Conservation (phyloP, 2,329 filamentous ascomycete species). For the Scytalidium sp. region DNA sequence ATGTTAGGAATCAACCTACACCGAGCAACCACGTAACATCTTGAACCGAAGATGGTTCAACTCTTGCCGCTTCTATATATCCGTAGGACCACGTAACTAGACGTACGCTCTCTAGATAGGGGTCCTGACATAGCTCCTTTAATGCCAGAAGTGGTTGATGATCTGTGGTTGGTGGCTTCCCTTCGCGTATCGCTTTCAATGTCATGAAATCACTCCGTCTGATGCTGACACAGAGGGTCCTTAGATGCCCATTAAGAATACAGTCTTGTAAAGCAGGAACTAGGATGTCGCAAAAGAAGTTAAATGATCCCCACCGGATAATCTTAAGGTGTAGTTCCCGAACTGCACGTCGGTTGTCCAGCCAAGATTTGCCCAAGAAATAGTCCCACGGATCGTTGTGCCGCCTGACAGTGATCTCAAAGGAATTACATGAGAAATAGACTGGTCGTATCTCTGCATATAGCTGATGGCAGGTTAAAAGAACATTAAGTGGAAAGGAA, state of each 20-base stretch:
- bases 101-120: constrained; percentile 15
- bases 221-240: constrained; percentile 19
- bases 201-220: constrained; percentile 1
- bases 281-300: constrained; percentile 15
- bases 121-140: constrained; percentile 17
- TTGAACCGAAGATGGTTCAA: neutral
- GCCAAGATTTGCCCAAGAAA: constrained; percentile 16
- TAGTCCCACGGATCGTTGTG: constrained; percentile 10
- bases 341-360: constrained; percentile 14
- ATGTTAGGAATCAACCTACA: neutral
- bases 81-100: neutral
- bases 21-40: constrained; percentile 11
- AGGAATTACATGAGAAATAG: constrained; percentile 22
- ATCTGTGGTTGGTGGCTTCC: neutral
- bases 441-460: constrained; percentile 22
- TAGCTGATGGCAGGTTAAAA: constrained; percentile 21
- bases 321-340: constrained; percentile 13
- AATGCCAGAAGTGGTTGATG: neutral
- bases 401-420: constrained; percentile 15
- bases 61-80: neutral
- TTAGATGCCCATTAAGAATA: constrained; percentile 22
- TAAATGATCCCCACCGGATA: constrained; percentile 18
- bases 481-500: constrained; percentile 17
- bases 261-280: constrained; percentile 18
- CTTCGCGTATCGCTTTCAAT: constrained; percentile 1